These are phyloP conservation scores for Rhodotorula graminis DNA, from an alignment of 768 basidiomycete genomes.

Conservation along the genomic window DNA sequence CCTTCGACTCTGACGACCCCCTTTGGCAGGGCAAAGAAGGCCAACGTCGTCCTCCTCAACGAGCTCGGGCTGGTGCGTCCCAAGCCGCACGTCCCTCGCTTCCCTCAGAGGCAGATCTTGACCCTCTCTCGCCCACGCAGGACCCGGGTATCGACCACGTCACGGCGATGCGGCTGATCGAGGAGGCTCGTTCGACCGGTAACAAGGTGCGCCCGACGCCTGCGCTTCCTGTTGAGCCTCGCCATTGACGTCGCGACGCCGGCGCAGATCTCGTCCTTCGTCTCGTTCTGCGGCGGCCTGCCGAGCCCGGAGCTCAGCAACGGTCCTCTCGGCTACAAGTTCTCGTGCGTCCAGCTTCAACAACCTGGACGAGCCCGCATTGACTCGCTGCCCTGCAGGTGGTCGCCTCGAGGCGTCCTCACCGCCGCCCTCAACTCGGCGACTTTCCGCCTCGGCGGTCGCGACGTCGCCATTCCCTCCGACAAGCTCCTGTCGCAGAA, in stretches of 20 bases:
- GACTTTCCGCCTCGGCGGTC: conserved; percentile 57
- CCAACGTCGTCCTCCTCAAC: conserved; percentile 70
- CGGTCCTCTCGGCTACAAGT: conserved; percentile 40
- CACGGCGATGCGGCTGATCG: conserved; percentile 69
- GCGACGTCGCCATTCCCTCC: conserved; percentile 57
- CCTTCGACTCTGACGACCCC: neutral
- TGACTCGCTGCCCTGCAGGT: conserved; percentile 57
- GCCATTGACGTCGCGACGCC: neutral
- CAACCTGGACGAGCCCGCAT: neutral
- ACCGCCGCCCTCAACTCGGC: conserved; percentile 72
- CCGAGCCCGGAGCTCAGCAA: conserved; percentile 64
- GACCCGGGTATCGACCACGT: conserved; percentile 88
- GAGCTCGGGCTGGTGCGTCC: conserved; percentile 59
- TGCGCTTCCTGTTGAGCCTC: neutral
- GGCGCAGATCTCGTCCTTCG: conserved; percentile 60
- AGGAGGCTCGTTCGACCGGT: conserved; percentile 53
- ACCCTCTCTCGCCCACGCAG: conserved; percentile 46
- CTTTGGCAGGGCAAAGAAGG: conserved; percentile 55
- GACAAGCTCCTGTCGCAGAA: conserved; percentile 55
- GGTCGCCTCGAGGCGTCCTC: conserved; percentile 83
- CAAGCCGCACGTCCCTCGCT: conserved; percentile 33
- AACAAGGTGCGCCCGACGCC: conserved; percentile 46
- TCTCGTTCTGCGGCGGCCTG: conserved; percentile 87
- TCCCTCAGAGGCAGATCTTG: conserved; percentile 15
- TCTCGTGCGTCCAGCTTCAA: conserved; percentile 10